Base-by-base conservation (phyloP, 208 protist genomes). In the Trypanosoma lewisi region DNA sequence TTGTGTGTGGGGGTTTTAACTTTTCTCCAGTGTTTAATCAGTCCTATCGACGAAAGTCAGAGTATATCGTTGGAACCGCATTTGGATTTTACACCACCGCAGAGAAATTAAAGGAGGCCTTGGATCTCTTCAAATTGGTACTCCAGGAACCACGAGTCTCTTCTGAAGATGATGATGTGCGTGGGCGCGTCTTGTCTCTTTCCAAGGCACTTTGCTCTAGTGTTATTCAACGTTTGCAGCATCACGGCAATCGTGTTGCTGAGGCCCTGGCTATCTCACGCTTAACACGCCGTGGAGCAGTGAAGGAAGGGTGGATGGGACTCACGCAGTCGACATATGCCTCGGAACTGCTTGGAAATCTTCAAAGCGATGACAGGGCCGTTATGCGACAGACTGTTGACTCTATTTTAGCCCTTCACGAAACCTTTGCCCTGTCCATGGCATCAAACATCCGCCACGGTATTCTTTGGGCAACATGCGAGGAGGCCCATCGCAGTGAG, bases 1-100 rank as follows among this genome's bases (percentile, higher is more conserved):
- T 96, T 16, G 80, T 83, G 33, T 96, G 85, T 77, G 77, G 81
- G 23, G 89, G 89, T 54, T 96, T 96, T 70, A 55, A 56, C 45
- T 93, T 92, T 77, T 58, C 71, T 12, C 78, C 82, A 14, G 34
- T 83, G 34, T 70, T 93, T 36, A 92, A 90, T 47, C 78, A 89
- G 66, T 91, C 84, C 25, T 92, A 90, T 70, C 54, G 63, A 61
- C 53, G 59, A 44, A 75, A 69, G 39, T 74, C 70, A 52, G 70
- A 63, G 44, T 80, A 78, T 70, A 82, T 94, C 33, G 71, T 73
- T 36, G 91, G 91, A 44, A 87, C 77, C 14, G 59, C 64, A 28
- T 92, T 81, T 63, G 79, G 84, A 27, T 96, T 96, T 61, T 94
- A 93, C 75, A 93, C 91, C 3, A 94, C 87, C 1, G 83, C 77